phyloP scores from a whole-genome alignment of 805 yeast genomes.

The Metschnikowia shivogae region DNA sequence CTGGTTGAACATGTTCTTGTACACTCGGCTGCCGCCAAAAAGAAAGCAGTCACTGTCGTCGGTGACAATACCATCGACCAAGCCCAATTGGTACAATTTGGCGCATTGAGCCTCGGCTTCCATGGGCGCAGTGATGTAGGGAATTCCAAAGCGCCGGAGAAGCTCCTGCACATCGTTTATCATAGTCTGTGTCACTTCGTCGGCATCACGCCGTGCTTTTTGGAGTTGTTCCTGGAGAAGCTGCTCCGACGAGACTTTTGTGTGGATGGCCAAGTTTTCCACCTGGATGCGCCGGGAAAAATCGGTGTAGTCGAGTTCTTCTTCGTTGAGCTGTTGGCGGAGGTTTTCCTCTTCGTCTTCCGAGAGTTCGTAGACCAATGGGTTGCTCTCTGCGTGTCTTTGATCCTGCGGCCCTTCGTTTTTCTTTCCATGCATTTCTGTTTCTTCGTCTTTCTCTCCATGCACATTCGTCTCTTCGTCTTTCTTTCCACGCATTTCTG shows the following conservation, averaged over 20 bases:
- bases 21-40: constrained; percentile 82
- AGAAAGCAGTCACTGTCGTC: constrained; percentile 97
- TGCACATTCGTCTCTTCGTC: not conserved
- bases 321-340: constrained; percentile 58
- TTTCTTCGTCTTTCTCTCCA: not conserved
- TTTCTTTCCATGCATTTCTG: not conserved
- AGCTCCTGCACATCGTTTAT: constrained; percentile 86
- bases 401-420: constrained; percentile 9
- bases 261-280: constrained; percentile 22
- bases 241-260: constrained; percentile 43
- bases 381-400: not conserved
- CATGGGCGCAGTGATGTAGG: constrained; percentile 94
- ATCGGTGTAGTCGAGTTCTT: constrained; percentile 65
- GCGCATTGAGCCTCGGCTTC: constrained; percentile 99
- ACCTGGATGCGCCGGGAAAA: constrained; percentile 42
- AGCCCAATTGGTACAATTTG: constrained; percentile 55
- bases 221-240: constrained; percentile 56
- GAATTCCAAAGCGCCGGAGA: constrained; percentile 84
- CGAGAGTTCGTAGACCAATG: constrained; percentile 59
- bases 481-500: not conserved
- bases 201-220: constrained; percentile 80
- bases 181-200: constrained; percentile 85
- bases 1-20: constrained; percentile 92
- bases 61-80: constrained; percentile 93
- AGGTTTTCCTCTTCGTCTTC: constrained; percentile 76